These are phyloP conservation scores for Penicillium malachiteum DNA, from an alignment of 495 filamentous ascomycete genomes.

Conservation along the genomic window DNA sequence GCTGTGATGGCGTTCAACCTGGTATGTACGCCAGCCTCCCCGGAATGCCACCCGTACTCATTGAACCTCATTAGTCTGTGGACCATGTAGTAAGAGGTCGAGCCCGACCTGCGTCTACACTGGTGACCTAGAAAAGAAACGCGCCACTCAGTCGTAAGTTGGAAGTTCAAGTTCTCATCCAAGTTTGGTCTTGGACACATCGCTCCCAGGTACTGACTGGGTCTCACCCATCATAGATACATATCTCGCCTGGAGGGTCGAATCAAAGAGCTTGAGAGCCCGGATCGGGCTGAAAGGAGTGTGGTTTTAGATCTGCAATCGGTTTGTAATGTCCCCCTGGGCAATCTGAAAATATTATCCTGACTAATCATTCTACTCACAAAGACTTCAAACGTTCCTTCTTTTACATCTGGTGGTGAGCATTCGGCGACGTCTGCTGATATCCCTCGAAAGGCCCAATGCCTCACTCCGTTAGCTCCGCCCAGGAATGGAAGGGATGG, in stretches of 20 bases:
- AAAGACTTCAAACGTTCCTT: neutral
- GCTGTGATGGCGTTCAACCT: conserved; percentile 41
- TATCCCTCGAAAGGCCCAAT: neutral
- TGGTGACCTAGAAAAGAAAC: conserved; percentile 34
- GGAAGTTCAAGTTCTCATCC: neutral
- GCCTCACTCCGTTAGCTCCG: neutral
- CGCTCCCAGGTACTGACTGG: neutral
- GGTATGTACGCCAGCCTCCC: conserved; percentile 18
- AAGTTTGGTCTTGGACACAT: neutral
- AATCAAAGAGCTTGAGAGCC: conserved; percentile 30
- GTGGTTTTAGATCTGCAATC: neutral
- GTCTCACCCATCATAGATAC: conserved; percentile 14
- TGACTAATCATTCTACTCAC: neutral
- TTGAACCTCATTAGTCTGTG: conserved; percentile 26
- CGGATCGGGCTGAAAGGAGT: neutral
- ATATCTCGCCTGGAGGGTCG: conserved; percentile 29
- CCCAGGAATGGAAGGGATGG: conserved; percentile 14
- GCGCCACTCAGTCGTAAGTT: conserved; percentile 25
- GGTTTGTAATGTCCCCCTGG: neutral
- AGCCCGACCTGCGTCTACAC: conserved; percentile 31
- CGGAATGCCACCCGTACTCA: conserved; percentile 21
- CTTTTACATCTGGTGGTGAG: neutral
- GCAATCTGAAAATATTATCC: neutral
- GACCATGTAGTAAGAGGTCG: conserved; percentile 30
- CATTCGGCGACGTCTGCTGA: neutral